These are phyloP conservation scores for Globisporangium nodosum DNA, from an alignment of 352 stramenopile genomes.

Conservation along the genomic window DNA sequence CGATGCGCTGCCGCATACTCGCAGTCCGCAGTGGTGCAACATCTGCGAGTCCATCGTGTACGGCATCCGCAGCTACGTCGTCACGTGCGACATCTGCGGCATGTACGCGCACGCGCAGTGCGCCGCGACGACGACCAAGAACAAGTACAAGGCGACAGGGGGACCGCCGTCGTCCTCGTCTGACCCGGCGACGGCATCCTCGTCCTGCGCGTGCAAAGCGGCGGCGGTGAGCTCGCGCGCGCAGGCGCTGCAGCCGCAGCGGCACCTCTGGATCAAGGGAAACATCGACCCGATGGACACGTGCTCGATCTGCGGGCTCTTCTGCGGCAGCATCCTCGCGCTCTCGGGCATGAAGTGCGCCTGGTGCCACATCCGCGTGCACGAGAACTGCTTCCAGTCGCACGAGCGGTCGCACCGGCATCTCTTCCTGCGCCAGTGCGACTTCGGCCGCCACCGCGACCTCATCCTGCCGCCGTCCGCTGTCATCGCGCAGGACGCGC, in stretches of 20 bases:
- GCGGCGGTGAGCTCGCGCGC: conserved; percentile 11
- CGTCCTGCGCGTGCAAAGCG: conserved; percentile 12
- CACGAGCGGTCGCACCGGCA: conserved; percentile 17
- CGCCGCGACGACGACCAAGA: conserved; percentile 44
- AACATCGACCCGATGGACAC: conserved; percentile 84
- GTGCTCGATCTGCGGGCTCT: conserved; percentile 70
- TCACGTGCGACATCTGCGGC: conserved; percentile 80
- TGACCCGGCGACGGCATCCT: not conserved
- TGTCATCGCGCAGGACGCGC: conserved; percentile 38
- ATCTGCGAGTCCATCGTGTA: conserved; percentile 76
- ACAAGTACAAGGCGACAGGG: conserved; percentile 11
- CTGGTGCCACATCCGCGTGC: conserved; percentile 76
- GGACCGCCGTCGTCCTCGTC: too few species aligned
- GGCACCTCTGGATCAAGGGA: conserved; percentile 74
- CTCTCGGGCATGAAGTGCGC: conserved; percentile 76
- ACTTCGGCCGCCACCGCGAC: conserved; percentile 61
- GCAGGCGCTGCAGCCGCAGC: conserved; percentile 19
- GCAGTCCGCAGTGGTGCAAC: conserved; percentile 77
- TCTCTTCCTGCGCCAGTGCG: conserved; percentile 46
- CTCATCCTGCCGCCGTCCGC: conserved; percentile 60
- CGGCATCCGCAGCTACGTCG: conserved; percentile 81
- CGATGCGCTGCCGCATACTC: not conserved
- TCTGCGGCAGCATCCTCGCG: conserved; percentile 77
- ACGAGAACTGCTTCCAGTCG: conserved; percentile 70
- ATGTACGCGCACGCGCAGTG: conserved; percentile 81